A percentile compares a stretch with the other conserved stretches of the same genome.
Conservation (phyloP, 169 alveolate species). For the Plasmodium billcollinsi region DNA sequence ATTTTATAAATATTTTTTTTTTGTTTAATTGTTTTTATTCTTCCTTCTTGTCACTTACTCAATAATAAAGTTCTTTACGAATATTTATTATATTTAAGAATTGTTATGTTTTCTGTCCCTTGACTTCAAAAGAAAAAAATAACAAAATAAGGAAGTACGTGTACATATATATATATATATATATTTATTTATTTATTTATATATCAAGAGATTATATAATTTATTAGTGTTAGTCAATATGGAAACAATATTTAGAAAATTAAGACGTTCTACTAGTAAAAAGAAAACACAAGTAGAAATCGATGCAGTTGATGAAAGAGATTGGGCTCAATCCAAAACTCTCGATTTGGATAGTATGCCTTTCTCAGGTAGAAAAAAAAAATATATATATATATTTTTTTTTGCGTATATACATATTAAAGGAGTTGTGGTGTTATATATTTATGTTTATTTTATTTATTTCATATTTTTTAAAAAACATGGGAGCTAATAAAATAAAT, state of each 20-base stretch:
- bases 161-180: not conserved
- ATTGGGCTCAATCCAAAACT: constrained; percentile 71
- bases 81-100: too few species aligned
- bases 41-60: too few species aligned
- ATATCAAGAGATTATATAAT: not conserved
- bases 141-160: not conserved
- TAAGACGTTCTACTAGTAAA: constrained; percentile 61
- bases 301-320: constrained; percentile 52
- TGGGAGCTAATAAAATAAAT: not conserved
- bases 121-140: too few species aligned
- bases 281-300: constrained; percentile 31
- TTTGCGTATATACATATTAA: not conserved
- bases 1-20: too few species aligned
- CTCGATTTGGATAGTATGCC: constrained; percentile 52
- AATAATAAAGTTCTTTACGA: too few species aligned
- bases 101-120: too few species aligned
- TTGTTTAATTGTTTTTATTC: too few species aligned
- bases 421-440: not conserved
- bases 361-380: not conserved
- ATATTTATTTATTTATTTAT: too few species aligned
- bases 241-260: constrained; percentile 67
- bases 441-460: not conserved
- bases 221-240: constrained; percentile 12
- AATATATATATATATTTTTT: not conserved
- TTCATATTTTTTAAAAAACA: too few species aligned